These are phyloP conservation scores for Sugiyamaella japonica DNA, from an alignment of 1,139 yeast genomes.

Conservation along the genomic window DNA sequence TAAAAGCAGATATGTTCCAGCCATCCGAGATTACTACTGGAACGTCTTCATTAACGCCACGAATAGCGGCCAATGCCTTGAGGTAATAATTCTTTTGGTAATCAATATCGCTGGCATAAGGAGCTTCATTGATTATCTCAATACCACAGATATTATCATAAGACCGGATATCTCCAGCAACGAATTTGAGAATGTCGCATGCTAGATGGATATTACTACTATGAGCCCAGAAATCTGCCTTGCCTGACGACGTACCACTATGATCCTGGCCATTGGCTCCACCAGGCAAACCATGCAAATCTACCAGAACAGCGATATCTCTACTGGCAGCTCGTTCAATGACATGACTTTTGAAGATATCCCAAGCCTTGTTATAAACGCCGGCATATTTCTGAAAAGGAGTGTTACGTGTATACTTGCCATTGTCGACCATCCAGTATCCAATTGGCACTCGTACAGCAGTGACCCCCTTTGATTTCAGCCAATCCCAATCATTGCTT, in stretches of 20 bases:
- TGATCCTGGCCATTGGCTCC: conserved; percentile 89
- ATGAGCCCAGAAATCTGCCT: conserved; percentile 65
- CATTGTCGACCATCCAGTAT: conserved; percentile 81
- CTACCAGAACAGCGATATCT: conserved; percentile 74
- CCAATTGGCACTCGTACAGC: conserved; percentile 86
- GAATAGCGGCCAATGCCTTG: conserved; percentile 63
- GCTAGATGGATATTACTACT: conserved; percentile 49
- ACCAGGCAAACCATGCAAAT: conserved; percentile 86
- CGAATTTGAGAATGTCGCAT: conserved; percentile 54
- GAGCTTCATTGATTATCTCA: conserved; percentile 85
- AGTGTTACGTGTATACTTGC: conserved; percentile 56
- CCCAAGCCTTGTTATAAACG: conserved; percentile 77
- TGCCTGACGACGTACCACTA: conserved; percentile 64
- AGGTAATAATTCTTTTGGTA: conserved; percentile 63
- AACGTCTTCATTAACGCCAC: conserved; percentile 53
- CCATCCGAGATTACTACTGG: conserved; percentile 90
- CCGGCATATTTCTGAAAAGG: conserved; percentile 55
- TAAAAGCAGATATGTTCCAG: conserved; percentile 88
- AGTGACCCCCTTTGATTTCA: conserved; percentile 64
- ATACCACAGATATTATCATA: conserved; percentile 75
- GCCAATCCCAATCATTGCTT: conserved; percentile 73
- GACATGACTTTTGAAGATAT: conserved; percentile 49
- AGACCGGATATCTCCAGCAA: conserved; percentile 58
- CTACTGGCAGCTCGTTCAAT: conserved; percentile 55
- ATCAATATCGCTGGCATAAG: conserved; percentile 47